Conservation (phyloP, 1,139 yeast genomes). For the Meyerozyma sp. region DNA sequence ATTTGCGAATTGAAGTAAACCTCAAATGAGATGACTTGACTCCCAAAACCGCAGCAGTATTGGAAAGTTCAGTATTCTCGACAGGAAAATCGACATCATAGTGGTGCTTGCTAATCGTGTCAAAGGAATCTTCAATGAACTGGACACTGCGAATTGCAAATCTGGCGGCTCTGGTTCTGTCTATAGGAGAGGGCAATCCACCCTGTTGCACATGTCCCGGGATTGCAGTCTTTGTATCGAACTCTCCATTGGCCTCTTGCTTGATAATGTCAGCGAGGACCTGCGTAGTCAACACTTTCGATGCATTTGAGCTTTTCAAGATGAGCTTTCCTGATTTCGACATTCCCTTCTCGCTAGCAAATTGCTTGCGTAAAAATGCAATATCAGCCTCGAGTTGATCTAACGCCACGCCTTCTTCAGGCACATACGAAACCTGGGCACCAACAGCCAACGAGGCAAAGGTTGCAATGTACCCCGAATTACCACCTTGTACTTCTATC, state of each 20-base stretch:
- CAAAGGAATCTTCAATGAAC: constrained; percentile 59
- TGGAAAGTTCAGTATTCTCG: constrained; percentile 31
- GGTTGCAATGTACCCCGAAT: constrained; percentile 74
- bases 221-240: constrained; percentile 91
- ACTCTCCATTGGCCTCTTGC: constrained; percentile 68
- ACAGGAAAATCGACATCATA: constrained; percentile 28
- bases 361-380: constrained; percentile 48
- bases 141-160: constrained; percentile 84
- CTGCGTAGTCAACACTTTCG: constrained; percentile 74
- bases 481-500: constrained; percentile 85
- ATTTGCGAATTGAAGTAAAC: constrained; percentile 66
- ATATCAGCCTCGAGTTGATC: constrained; percentile 60
- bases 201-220: constrained; percentile 99
- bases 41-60: constrained; percentile 84
- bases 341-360: constrained; percentile 54
- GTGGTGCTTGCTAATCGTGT: constrained; percentile 15
- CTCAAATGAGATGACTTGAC: constrained; percentile 71
- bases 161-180: constrained; percentile 87
- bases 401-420: constrained; percentile 61
- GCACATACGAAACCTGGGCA: constrained; percentile 71
- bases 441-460: constrained; percentile 66
- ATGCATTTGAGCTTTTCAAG: constrained; percentile 81
- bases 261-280: constrained; percentile 77
- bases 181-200: constrained; percentile 91
- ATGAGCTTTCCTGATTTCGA: constrained; percentile 76